Percentiles rank a stretch among this genome's conserved stretches.
phyloP scores from a whole-genome alignment of 225 moss, liverwort and hornwort species.

The Pleurozium schreberi region DNA sequence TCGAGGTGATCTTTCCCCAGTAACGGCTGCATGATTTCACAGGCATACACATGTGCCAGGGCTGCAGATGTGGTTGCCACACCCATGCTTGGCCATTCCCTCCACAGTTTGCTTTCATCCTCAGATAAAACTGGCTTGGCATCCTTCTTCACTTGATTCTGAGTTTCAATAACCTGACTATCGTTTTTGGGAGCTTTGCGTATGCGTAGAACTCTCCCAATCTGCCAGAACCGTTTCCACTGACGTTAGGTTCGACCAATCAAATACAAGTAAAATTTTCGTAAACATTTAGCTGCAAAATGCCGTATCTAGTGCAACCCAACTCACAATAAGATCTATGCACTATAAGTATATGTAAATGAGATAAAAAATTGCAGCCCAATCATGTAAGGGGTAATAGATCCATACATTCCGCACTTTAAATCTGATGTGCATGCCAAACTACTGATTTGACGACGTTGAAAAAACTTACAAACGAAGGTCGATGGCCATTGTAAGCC shows the following conservation, averaged over 20 bases:
- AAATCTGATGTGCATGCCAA: neutral
- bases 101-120: constrained; percentile 68
- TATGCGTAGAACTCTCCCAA: constrained; percentile 60
- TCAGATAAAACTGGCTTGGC: constrained; percentile 33
- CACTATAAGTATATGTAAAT: neutral
- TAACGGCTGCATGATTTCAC: constrained; percentile 61
- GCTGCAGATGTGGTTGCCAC: constrained; percentile 57
- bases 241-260: neutral
- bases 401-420: neutral
- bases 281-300: neutral
- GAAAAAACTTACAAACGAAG: constrained; percentile 46
- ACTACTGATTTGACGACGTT: neutral
- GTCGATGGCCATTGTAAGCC: constrained; percentile 60
- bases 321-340: neutral
- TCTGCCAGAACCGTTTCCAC: constrained; percentile 10
- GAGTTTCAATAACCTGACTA: neutral
- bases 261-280: neutral
- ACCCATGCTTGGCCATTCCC: constrained; percentile 54
- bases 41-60: constrained; percentile 56
- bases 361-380: neutral
- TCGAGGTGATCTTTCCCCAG: constrained; percentile 58
- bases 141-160: constrained; percentile 10
- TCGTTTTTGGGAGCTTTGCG: constrained; percentile 32
- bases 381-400: neutral
- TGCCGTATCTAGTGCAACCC: neutral